These are phyloP conservation scores for Trametes meyenii DNA, from an alignment of 768 basidiomycete genomes.

Conservation along the genomic window DNA sequence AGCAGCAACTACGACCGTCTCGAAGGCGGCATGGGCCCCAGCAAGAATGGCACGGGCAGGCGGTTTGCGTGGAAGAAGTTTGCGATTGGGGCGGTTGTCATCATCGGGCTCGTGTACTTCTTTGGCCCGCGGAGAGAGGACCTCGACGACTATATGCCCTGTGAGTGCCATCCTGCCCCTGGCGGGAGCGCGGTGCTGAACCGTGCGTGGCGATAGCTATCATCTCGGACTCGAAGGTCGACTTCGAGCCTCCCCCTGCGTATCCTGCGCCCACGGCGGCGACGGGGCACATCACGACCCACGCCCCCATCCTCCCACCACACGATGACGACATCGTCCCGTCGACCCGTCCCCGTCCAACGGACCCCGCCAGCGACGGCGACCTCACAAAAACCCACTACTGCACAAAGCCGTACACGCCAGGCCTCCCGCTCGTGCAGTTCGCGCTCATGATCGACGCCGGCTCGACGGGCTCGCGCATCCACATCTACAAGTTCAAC, in stretches of 20 bases:
- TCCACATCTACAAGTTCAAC: slow-evolving; percentile 99
- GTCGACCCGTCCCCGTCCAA: slow-evolving; percentile 43
- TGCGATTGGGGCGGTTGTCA: slow-evolving; percentile 55
- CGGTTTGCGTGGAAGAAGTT: slow-evolving; percentile 67
- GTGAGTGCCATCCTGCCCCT: slow-evolving; percentile 22
- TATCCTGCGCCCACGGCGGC: slow-evolving; percentile 3
- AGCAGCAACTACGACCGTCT: slow-evolving; percentile 59
- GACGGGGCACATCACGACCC: neutral
- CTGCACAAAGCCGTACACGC: slow-evolving; percentile 61
- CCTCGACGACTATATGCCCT: slow-evolving; percentile 32
- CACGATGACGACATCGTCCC: slow-evolving; percentile 25
- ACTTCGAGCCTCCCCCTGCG: slow-evolving; percentile 4
- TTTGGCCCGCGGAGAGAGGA: slow-evolving; percentile 55
- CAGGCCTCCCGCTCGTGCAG: slow-evolving; percentile 66
- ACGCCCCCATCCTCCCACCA: slow-evolving; percentile 6
- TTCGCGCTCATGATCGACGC: slow-evolving; percentile 98
- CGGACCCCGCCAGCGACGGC: slow-evolving; percentile 72
- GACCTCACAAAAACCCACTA: slow-evolving; percentile 72
- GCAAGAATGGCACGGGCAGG: slow-evolving; percentile 31
- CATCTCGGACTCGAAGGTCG: slow-evolving; percentile 12
- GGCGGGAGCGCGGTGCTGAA: neutral
- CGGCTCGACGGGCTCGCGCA: slow-evolving; percentile 94
- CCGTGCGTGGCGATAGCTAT: slow-evolving; percentile 14
- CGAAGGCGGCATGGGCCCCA: slow-evolving; percentile 61
- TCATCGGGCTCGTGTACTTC: slow-evolving; percentile 67